Evolutionary conservation across 129 eudicot genomes (phyloP), one percentile per base, ranked within the genome.

Genomic region (Flaveria linearis): DNA sequence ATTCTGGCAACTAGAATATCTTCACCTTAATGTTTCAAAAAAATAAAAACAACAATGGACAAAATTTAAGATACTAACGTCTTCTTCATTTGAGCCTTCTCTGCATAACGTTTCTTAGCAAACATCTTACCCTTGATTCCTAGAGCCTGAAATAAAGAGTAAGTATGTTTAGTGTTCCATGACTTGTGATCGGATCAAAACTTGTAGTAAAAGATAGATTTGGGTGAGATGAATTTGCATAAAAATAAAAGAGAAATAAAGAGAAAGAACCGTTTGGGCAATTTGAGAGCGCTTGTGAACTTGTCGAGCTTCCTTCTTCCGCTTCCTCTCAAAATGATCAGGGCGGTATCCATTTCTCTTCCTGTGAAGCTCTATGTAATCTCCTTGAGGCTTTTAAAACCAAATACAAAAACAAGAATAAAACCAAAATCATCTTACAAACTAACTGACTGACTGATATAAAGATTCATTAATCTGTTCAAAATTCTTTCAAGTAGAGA

Each of bases 241-340:
- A 9, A 18, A 22, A 41, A 25, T 25, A 25, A 39, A 41, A 22
- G 25, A 11, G 12, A 12, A 13, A 36, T 5, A 73, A 77, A 47
- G 0, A 50, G 39, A 50, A 7, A 3, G 5, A 47, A 94, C 98
- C 71, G 73, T 86, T 63, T 91, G 97, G 69, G 97, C 97, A 58
- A 71, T 64, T 33, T 89, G 81, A 52, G 97, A 89, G 58, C 87
- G 90, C 85, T 86, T 87, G 86, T 94, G 96, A 82, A 86, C 93
- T 82, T 89, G 93, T 81, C 99, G 97, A 26, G 99, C 99, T 76
- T 85, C 93, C 97, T 85, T 91, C 96, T 94, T 94, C 30, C 99
- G 88, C 58, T 94, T 89, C 64, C 99, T 90, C 82, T 94, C 99
- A 66, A 84, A 84, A 86, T 88, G 93, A 82, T 94, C 97, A 81